Conservation (phyloP, 352 stramenopile genomes). For the Pythium periplocum region DNA sequence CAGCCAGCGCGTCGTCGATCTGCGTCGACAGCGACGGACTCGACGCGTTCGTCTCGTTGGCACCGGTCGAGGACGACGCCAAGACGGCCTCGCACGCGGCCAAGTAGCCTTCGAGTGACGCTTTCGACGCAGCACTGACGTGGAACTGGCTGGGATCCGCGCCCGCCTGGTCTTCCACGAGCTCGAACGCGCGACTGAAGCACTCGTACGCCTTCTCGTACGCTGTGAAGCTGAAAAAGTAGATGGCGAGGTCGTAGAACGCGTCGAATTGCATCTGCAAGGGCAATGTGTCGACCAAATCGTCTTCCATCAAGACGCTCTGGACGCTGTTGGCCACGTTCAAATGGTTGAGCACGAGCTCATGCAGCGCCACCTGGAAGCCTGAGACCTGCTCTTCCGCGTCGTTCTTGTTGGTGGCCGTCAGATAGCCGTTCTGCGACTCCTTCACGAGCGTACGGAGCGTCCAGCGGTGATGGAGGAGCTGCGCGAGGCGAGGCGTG, state of each 20-base stretch:
- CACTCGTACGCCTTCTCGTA: conserved; percentile 75
- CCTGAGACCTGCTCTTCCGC: conserved; percentile 54
- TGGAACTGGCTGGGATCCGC: conserved; percentile 9
- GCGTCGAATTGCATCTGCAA: conserved; percentile 48
- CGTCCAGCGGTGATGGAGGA: conserved; percentile 76
- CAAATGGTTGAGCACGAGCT: conserved; percentile 50
- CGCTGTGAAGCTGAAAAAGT: conserved; percentile 74
- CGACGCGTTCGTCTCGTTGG: conserved; percentile 10
- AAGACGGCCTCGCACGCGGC: conserved; percentile 64
- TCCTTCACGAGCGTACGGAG: conserved; percentile 64
- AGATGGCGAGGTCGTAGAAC: conserved; percentile 60
- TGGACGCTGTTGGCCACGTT: conserved; percentile 64
- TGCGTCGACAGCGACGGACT: conserved; percentile 28
- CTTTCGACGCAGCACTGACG: conserved; percentile 1
- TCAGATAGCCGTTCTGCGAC: conserved; percentile 69
- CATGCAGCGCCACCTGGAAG: conserved; percentile 66
- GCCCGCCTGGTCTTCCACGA: conserved; percentile 34
- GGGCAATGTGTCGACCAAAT: conserved; percentile 28
- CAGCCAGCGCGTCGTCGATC: conserved; percentile 43
- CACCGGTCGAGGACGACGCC: conserved; percentile 28
- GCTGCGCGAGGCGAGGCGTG: conserved; percentile 37
- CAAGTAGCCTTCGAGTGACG: conserved; percentile 61
- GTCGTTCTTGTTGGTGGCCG: conserved; percentile 53
- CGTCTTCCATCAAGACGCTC: conserved; percentile 37
- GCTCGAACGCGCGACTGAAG: conserved; percentile 55